A percentile compares a stretch with the other conserved stretches of the same genome.
Conservation (phyloP, 2,329 filamentous ascomycete genomes). For the Alternaria hordeiaustralica region DNA sequence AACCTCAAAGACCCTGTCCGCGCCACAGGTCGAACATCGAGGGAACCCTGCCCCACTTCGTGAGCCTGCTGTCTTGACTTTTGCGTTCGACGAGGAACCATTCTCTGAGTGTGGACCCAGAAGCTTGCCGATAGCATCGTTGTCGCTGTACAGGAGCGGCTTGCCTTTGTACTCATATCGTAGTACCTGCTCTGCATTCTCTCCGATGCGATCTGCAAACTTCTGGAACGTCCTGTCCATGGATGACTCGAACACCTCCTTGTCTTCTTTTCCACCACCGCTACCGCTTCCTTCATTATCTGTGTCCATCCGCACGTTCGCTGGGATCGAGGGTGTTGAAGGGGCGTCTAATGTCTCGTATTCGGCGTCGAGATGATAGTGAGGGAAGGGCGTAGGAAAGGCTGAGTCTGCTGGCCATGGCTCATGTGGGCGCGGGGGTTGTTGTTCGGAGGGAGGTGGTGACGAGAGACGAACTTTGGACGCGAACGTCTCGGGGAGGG, state of each 20-base stretch:
- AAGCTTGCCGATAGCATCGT: slow-evolving; percentile 73
- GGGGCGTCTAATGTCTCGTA: slow-evolving; percentile 80
- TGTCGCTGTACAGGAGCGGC: slow-evolving; percentile 77
- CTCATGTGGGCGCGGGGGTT: slow-evolving; percentile 57
- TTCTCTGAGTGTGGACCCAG: slow-evolving; percentile 53
- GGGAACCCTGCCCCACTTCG: slow-evolving; percentile 63
- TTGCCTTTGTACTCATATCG: slow-evolving; percentile 58
- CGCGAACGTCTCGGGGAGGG: slow-evolving; percentile 77
- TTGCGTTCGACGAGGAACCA: slow-evolving; percentile 30
- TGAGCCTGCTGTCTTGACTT: slow-evolving; percentile 36
- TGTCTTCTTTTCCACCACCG: slow-evolving; percentile 52
- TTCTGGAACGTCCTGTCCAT: slow-evolving; percentile 60
- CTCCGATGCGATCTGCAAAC: slow-evolving; percentile 58
- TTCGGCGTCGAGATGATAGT: slow-evolving; percentile 84
- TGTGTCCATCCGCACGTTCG: slow-evolving; percentile 54
- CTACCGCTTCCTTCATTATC: slow-evolving; percentile 39
- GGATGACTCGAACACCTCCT: slow-evolving; percentile 56
- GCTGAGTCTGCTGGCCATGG: slow-evolving; percentile 76
- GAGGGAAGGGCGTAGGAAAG: slow-evolving; percentile 75
- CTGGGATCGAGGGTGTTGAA: slow-evolving; percentile 57
- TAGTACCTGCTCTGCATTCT: slow-evolving; percentile 59
- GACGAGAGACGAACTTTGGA: slow-evolving; percentile 68
- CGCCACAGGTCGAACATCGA: slow-evolving; percentile 77
- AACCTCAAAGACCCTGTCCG: slow-evolving; percentile 81
- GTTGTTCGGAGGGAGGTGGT: slow-evolving; percentile 45